A percentile compares a stretch with the other conserved stretches of the same genome.
phyloP scores from a whole-genome alignment of 225 moss, liverwort and hornwort genomes.

The Pleurozium schreberi region DNA sequence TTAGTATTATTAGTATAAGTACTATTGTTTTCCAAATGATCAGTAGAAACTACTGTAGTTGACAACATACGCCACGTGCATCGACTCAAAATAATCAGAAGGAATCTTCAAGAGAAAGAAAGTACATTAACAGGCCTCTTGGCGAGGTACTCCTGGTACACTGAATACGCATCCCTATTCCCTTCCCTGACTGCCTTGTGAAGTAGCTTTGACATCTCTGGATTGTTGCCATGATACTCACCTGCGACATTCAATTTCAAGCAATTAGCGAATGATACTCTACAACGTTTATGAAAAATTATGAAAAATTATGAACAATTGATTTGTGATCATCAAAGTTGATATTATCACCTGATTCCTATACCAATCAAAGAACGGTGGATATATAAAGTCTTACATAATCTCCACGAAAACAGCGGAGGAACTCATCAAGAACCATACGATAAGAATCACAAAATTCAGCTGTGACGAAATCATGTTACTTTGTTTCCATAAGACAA shows the following conservation, averaged over 20 bases:
- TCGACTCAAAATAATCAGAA: not conserved
- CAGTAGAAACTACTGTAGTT: not conserved
- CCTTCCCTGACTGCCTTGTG: conserved; percentile 84
- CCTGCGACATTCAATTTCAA: conserved; percentile 24
- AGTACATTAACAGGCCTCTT: conserved; percentile 64
- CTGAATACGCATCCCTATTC: conserved; percentile 63
- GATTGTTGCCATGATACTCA: conserved; percentile 90
- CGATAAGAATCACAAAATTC: not conserved
- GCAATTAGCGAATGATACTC: not conserved
- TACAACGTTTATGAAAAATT: not conserved
- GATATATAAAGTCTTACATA: not conserved
- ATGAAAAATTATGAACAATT: not conserved
- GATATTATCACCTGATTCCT: not conserved
- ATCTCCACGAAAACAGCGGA: not conserved
- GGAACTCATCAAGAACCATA: not conserved
- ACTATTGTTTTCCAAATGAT: not conserved
- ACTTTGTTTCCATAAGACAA: not conserved
- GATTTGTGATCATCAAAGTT: not conserved
- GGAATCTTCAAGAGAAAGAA: not conserved
- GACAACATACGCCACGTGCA: not conserved
- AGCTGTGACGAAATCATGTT: not conserved
- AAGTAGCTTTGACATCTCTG: conserved; percentile 88
- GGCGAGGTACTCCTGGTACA: conserved; percentile 61
- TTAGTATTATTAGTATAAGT: too few species aligned
- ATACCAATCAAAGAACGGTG: not conserved